A percentile compares a stretch with the other conserved stretches of the same genome.
phyloP scores from a whole-genome alignment of 2,329 filamentous ascomycete species.

The Fusarium odoratissimum region DNA sequence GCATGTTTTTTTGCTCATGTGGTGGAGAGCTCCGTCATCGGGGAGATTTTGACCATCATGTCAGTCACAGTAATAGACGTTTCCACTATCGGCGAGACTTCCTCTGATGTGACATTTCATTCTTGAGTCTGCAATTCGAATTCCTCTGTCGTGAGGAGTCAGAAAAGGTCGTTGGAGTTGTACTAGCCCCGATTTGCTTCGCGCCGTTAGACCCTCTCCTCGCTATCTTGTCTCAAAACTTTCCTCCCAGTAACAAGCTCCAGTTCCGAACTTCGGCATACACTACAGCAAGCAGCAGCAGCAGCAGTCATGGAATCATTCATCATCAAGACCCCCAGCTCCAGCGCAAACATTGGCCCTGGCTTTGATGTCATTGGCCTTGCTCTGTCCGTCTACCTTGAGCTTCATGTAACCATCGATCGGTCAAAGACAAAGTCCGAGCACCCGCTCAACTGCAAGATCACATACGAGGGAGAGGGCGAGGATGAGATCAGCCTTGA shows the following conservation, averaged over 20 bases:
- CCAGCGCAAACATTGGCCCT: conserved; percentile 96
- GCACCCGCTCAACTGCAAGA: conserved; percentile 82
- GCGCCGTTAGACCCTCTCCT: conserved; percentile 34
- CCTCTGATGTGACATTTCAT: conserved; percentile 5
- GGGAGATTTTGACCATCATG: conserved; percentile 2
- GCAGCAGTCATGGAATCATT: conserved; percentile 67
- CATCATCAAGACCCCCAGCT: conserved; percentile 86
- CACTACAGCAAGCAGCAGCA: conserved; percentile 43
- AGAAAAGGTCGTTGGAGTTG: conserved; percentile 5
- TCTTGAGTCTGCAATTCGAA: conserved; percentile 1
- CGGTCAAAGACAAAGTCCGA: conserved; percentile 63
- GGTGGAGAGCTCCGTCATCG: conserved; percentile 38
- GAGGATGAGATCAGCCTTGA: conserved; percentile 83
- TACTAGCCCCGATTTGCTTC: conserved; percentile 30
- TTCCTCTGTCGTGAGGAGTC: not conserved
- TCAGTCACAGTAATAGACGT: conserved; percentile 19
- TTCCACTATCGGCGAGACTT: conserved; percentile 17
- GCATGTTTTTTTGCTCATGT: conserved; percentile 2
- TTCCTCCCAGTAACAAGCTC: conserved; percentile 3
- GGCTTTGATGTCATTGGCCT: conserved; percentile 98
- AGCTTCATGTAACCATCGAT: conserved; percentile 84
- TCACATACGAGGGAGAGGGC: conserved; percentile 90
- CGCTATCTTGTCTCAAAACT: conserved; percentile 17
- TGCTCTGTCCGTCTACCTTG: conserved; percentile 92
- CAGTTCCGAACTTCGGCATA: conserved; percentile 18